phyloP scores from a whole-genome alignment of 371 early-diverging fungal species.

The Circinella minor region DNA sequence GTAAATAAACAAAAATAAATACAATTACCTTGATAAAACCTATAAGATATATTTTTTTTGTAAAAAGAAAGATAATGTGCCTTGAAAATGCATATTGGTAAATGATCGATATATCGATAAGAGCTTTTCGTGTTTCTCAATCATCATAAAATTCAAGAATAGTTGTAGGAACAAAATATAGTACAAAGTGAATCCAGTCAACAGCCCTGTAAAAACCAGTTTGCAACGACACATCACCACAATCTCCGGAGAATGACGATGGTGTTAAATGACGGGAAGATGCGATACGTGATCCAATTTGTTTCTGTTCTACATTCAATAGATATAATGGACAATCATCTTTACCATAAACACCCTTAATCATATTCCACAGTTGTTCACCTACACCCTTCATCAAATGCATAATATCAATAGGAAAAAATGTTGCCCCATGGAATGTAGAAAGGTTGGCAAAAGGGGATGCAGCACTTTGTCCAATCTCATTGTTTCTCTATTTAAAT shows the following conservation, averaged over 20 bases:
- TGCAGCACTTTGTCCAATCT: background rate
- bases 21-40: no score
- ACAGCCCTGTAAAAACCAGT: slow-evolving; percentile 6
- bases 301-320: background rate
- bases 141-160: background rate
- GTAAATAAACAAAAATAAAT: no score
- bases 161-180: slow-evolving; percentile 4
- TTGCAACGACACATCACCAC: background rate
- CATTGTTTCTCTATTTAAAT: background rate
- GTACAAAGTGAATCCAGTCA: slow-evolving; percentile 11
- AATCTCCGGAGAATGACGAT: background rate
- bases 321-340: background rate
- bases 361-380: background rate
- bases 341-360: background rate
- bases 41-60: no score
- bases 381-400: background rate
- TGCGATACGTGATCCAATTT: background rate
- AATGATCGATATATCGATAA: background rate
- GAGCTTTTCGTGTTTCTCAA: background rate
- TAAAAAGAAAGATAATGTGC: no score
- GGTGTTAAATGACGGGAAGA: background rate
- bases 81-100: background rate
- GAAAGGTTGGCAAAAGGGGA: background rate
- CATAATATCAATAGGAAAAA: slow-evolving; percentile 8
- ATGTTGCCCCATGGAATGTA: background rate